Base-by-base conservation (phyloP, 2,329 filamentous ascomycete genomes). In the Podosphaera fusca region DNA sequence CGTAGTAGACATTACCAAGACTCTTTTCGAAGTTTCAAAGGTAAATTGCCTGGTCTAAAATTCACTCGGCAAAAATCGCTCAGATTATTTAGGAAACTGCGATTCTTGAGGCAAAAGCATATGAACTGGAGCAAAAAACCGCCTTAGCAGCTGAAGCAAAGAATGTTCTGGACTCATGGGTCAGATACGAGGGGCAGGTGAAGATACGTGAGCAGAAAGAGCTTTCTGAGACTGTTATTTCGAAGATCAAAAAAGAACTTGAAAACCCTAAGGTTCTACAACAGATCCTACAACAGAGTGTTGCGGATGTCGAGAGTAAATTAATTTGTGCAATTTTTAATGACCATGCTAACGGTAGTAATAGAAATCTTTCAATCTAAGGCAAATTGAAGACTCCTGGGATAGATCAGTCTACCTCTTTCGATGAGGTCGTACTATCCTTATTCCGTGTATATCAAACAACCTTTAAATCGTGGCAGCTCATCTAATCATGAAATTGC, bases 131-230 rank as follows among this genome's bases (percentile, higher is more conserved):
- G 80, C 92, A 98, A 76, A 84, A 83, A 76, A 95, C 90, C 60
- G 85, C 88, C 66, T 78, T 98, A 64, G 88, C 88, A 59, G 76
- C 81, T 62, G 92, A 98, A 79, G 90, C 90, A 69, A 98, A 95
- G 84, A 69, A 79, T 60, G 92, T 96, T 59, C 82, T 98, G 63
- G 92, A 98, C 72, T 95, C 88, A 58, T 98, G 92, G 94, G 89
- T 96, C 63, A 85, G 92, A 71, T 98, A 98, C 74, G 92, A 98
- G 78, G 77, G 85, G 67, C 92, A 96, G 78, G 89, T 98, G 69
- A 98, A 96, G 85, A 85, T 90, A 77, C 85, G 92, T 72, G 88
- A 98, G 78, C 92, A 98, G 80, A 84, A 79, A 74, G 92, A 98
- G 79, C 81, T 98, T 64, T 87, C 92, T 63, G 82, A 94, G 70